Evolutionary conservation across 306 rosid species (phyloP), one percentile per base, ranked within the genome.

Genomic region (Rubus parviflorus): DNA sequence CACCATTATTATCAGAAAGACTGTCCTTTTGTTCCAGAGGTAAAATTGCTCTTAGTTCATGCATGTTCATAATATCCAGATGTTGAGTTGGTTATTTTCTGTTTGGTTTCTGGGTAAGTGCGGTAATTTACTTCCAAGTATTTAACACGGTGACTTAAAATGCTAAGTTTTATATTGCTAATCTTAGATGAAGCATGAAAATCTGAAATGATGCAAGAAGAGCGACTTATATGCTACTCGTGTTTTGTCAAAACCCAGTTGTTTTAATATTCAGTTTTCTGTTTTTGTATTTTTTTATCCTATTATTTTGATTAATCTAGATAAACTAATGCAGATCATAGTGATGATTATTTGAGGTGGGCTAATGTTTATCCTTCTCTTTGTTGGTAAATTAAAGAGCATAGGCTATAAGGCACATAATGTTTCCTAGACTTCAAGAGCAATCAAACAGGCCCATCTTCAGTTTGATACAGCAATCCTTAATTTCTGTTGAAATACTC

Each of bases 11-110:
- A 53, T 63, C 54, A 40, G 64, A 51, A 56, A 2, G 86, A 60
- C 84, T 81, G 51, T 54, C 96, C 97, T 48, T 91, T 94, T 78
- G 89, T 85, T 43, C 94, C 97, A 1, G 91, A 91, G 90, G 96
- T 90, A 58, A 61, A 30, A 22, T 14, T 74, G 4, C 43, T 79
- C 68, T 7, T 14, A 22, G 19, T 72, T 51, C 45, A 35, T n/a
- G 53, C 51, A 11, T 25, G 51, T 77, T 75, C 17, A 20, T 4
- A 2, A 47, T 67, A 72, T 74, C 73, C 37, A 37, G 19, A 74
- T n/a, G 22, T 12, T 47, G 40, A 13, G 12, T 19, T 54, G 4
- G 56, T 13, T 40, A n/a, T 16, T 63, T 8, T 64, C 45, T 30
- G 25, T 66, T 73, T 70, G 42, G 43, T 66, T 77, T n/a, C 74